Evolutionary conservation across 2,329 filamentous ascomycete species (phyloP).

Genomic region (Arthrobotrys megalospora): DNA sequence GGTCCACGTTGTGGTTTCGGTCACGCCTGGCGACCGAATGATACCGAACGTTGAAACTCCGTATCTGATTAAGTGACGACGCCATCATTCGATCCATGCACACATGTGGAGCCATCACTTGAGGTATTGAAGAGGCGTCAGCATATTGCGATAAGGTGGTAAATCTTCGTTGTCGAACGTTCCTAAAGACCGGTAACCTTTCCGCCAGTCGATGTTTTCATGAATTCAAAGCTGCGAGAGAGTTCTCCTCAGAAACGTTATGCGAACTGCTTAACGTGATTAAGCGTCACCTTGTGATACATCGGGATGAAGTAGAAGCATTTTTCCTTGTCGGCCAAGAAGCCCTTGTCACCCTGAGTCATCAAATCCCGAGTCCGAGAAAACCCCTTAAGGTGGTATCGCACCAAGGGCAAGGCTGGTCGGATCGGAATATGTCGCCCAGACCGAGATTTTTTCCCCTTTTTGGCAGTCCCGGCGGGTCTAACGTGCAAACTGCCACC

Average conservation of each 20-base stretch:
- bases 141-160: background rate
- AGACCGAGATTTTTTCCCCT: constrained; percentile 48
- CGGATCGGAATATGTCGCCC: constrained; percentile 53
- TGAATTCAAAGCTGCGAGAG: background rate
- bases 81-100: constrained; percentile 21
- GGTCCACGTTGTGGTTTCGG: constrained; percentile 36
- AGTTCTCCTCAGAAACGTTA: constrained; percentile 20
- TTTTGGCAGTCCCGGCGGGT: constrained; percentile 26
- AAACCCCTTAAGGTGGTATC: constrained; percentile 34
- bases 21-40: constrained; percentile 14
- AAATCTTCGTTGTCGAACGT: no score
- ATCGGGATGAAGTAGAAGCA: constrained; percentile 12
- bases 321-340: constrained; percentile 39
- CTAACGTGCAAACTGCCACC: constrained; percentile 20
- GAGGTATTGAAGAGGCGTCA: background rate
- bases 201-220: background rate
- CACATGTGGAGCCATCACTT: constrained; percentile 32
- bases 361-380: constrained; percentile 48
- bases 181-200: no score
- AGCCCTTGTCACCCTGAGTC: constrained; percentile 54
- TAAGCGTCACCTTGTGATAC: constrained; percentile 10
- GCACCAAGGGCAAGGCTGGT: constrained; percentile 3
- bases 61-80: constrained; percentile 20
- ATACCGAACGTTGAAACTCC: constrained; percentile 1
- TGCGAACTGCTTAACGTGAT: constrained; percentile 11